Conservation (phyloP, 495 filamentous ascomycete species). For the Parmelia sp. region DNA sequence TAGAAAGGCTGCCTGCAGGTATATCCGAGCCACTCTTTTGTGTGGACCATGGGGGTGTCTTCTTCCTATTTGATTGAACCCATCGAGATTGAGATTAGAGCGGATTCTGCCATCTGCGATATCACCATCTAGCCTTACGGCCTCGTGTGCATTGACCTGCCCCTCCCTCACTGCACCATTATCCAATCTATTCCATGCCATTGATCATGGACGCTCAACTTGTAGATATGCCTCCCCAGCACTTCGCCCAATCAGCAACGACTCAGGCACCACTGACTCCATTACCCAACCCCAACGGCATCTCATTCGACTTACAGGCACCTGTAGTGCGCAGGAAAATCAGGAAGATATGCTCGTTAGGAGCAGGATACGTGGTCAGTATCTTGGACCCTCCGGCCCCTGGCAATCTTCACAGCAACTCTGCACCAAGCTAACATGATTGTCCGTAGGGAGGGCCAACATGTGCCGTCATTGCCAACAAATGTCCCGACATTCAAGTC, state of each 20-base stretch:
- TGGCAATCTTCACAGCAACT: not conserved
- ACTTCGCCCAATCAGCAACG: not conserved
- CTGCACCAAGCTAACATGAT: not conserved
- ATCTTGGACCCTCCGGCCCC: not conserved
- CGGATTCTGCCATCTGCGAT: not conserved
- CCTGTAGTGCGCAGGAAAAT: slow-evolving; percentile 9
- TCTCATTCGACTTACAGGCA: not conserved
- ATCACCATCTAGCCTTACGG: not conserved
- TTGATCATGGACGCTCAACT: not conserved
- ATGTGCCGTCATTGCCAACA: slow-evolving; percentile 64
- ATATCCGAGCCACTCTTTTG: too few species aligned
- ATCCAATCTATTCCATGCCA: not conserved
- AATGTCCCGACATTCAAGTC: slow-evolving; percentile 61
- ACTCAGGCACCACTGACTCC: not conserved
- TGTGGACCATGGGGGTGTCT: too few species aligned
- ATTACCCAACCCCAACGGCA: not conserved
- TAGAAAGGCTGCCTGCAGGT: too few species aligned
- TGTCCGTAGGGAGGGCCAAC: slow-evolving; percentile 59
- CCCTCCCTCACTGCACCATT: not conserved
- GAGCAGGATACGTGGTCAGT: slow-evolving; percentile 21
- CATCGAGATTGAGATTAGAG: not conserved
- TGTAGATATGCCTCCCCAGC: not conserved
- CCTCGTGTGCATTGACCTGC: not conserved
- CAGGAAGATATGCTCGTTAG: slow-evolving; percentile 17
- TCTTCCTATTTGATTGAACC: not conserved